Base-by-base conservation (phyloP, 371 early-diverging fungal genomes). In the Mortierella sp. region DNA sequence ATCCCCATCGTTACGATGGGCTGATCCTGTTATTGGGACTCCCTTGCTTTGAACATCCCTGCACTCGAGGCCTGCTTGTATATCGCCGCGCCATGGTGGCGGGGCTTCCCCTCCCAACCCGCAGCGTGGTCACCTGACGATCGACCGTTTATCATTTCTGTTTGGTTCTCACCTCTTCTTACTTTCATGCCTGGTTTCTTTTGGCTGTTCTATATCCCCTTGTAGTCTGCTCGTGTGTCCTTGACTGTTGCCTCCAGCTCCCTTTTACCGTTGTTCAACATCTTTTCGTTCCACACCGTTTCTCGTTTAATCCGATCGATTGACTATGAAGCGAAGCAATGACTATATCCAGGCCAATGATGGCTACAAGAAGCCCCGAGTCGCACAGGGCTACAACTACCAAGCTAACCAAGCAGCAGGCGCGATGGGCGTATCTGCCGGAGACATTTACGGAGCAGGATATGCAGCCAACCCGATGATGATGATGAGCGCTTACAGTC, bases 331-430 rank as follows among this genome's bases (percentile, higher is more conserved):
- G 61, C 54, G 68, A 47, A 67, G 68, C 41, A 67, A 67, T 57
- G 68, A 67, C 37, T 67, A 67, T 43, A 52, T 44, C 17, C 68
- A 67, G 41, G 50, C 27, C 14, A 55, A 67, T 44, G 68, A 67
- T 28, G 68, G 56, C 27, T 67, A 47, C 52, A 67, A 67, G 52
- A 67, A 67, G 52, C 68, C 68, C 6, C 68, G 68, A 31, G 68
- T 67, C n/a, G 53, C 61, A 27, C 68, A 67, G 49, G 61, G 61
- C 12, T 67, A 60, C 41, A 67, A 67, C 51, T 60, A 60, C 55
- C 50, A 49, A 28, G 50, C 28, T 17, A 22, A 25, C 41, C 43
- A 37, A 24, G 40, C 40, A 47, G 48, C 31, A 37, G 29, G 41
- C 24, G 46, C n/a, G 28, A 46, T 66, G 58, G 60, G 60, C 2